Conservation (phyloP, 441 rosid genomes). For the Mallotus repandus region DNA sequence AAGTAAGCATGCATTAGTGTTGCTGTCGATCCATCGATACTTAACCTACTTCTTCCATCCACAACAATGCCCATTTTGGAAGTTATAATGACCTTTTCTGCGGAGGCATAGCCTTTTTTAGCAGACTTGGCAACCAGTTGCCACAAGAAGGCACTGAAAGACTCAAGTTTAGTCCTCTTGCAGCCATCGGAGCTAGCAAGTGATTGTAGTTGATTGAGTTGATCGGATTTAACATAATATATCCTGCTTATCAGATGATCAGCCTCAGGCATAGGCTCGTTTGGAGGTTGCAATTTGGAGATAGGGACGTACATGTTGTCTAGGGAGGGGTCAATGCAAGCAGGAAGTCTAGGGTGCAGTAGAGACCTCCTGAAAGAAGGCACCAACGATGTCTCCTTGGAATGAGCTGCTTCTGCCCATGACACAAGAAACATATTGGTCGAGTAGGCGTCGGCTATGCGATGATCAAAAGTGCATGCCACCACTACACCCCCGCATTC, state of each 20-base stretch:
- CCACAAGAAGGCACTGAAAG: conserved; percentile 76
- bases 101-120: neutral
- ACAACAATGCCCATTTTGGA: conserved; percentile 71
- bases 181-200: conserved; percentile 36
- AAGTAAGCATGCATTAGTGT: conserved; percentile 43
- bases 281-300: conserved; percentile 43
- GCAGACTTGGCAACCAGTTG: conserved; percentile 54
- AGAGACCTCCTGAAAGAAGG: conserved; percentile 74
- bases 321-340: conserved; percentile 34
- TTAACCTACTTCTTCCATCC: conserved; percentile 65
- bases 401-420: conserved; percentile 63
- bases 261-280: neutral
- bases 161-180: conserved; percentile 55
- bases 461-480: conserved; percentile 79
- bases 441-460: conserved; percentile 77
- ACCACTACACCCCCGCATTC: conserved; percentile 70
- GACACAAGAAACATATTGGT: conserved; percentile 68
- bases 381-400: conserved; percentile 33
- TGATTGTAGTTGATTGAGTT: conserved; percentile 49
- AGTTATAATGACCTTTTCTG: neutral
- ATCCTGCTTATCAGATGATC: conserved; percentile 57
- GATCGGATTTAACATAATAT: conserved; percentile 43
- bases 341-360: conserved; percentile 61
- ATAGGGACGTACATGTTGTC: conserved; percentile 52
- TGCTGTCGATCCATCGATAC: conserved; percentile 5